phyloP scores from a whole-genome alignment of 2,329 filamentous ascomycete genomes.

The Drechslerella coelobrocha region DNA sequence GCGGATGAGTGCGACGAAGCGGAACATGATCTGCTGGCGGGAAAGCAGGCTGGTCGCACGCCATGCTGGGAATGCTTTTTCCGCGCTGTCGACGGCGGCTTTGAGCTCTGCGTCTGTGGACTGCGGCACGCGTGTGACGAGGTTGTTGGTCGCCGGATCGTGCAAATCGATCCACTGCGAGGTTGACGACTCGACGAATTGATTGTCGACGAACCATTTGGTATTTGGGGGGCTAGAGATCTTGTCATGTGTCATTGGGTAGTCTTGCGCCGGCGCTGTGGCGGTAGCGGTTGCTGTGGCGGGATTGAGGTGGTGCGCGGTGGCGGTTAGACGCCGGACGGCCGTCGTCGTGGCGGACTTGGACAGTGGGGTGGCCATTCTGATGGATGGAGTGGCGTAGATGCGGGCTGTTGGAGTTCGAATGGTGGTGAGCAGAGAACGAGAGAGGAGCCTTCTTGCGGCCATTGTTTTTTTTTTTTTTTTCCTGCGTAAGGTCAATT shows the following conservation, averaged over 20 bases:
- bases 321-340: conserved; percentile 66
- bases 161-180: conserved; percentile 78
- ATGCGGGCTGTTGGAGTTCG: conserved; percentile 36
- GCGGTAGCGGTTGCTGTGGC: conserved; percentile 58
- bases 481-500: no score
- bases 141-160: conserved; percentile 84
- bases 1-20: conserved; percentile 77
- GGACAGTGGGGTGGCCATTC: conserved; percentile 36
- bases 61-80: conserved; percentile 78
- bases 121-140: conserved; percentile 82
- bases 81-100: conserved; percentile 75
- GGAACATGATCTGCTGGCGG: conserved; percentile 86
- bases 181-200: conserved; percentile 72
- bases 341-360: conserved; percentile 56
- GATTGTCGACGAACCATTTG: conserved; percentile 81
- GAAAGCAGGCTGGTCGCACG: conserved; percentile 73
- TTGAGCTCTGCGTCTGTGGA: conserved; percentile 78
- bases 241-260: conserved; percentile 75
- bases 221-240: conserved; percentile 73
- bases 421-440: conserved; percentile 46
- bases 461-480: conserved; percentile 38
- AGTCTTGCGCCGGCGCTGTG: conserved; percentile 66
- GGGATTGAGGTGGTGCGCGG: conserved; percentile 65
- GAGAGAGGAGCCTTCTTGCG: conserved; percentile 50
- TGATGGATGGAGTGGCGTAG: conserved; percentile 34